Conservation (phyloP, 2,329 filamentous ascomycete genomes). For the Ambrosiella xylebori region DNA sequence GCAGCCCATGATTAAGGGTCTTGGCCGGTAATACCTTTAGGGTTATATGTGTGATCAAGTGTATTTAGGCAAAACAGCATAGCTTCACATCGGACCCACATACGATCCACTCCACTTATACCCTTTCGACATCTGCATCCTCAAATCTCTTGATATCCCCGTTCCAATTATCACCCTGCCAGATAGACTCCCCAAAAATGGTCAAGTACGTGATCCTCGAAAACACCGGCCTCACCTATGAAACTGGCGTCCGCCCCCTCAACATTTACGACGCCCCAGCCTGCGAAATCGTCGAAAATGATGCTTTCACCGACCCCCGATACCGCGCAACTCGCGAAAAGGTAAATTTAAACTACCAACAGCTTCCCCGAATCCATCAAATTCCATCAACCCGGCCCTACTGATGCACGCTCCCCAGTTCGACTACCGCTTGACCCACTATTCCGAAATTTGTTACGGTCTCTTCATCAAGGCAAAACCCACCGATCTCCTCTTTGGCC, state of each 20-base stretch:
- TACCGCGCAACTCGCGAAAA: slow-evolving; percentile 37
- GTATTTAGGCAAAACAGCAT: too few species aligned
- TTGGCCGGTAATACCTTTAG: too few species aligned
- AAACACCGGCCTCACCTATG: slow-evolving; percentile 1
- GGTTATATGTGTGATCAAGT: too few species aligned
- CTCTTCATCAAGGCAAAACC: slow-evolving; percentile 45
- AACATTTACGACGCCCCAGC: slow-evolving; percentile 47
- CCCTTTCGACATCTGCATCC: too few species aligned
- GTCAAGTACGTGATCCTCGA: neutral
- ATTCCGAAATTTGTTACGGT: slow-evolving; percentile 62
- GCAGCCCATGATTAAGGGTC: too few species aligned
- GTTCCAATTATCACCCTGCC: neutral
- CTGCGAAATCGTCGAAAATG: slow-evolving; percentile 36
- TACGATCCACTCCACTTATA: too few species aligned
- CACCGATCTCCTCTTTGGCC: slow-evolving; percentile 13
- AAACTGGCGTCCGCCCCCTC: slow-evolving; percentile 40
- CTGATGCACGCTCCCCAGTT: slow-evolving; percentile 32
- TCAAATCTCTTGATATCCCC: too few species aligned
- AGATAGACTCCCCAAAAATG: neutral
- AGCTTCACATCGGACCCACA: too few species aligned
- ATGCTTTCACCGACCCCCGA: slow-evolving; percentile 32
- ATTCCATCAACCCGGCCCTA: neutral
- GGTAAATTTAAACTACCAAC: slow-evolving; percentile 22
- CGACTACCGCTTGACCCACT: slow-evolving; percentile 55
- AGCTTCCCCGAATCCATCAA: neutral